These are phyloP conservation scores for Microthyrium microscopicum DNA, from an alignment of 2,329 filamentous ascomycete species.

Conservation along the genomic window DNA sequence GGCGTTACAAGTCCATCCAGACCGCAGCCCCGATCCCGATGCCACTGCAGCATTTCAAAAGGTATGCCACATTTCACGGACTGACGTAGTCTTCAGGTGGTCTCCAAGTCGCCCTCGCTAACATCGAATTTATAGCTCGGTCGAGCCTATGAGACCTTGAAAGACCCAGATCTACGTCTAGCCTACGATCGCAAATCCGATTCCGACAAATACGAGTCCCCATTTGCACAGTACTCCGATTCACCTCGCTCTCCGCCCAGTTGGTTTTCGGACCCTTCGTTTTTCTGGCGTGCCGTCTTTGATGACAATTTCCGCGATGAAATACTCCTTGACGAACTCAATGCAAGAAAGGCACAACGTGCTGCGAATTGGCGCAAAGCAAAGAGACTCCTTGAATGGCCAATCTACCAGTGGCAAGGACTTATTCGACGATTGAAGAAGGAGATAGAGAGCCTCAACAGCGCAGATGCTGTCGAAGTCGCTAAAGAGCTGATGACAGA, in stretches of 20 bases:
- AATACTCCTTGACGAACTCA: constrained; percentile 11
- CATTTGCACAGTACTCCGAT: too few species aligned
- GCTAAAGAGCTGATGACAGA: constrained; percentile 13
- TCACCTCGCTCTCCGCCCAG: too few species aligned
- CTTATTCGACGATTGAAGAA: constrained; percentile 11
- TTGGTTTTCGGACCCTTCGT: too few species aligned
- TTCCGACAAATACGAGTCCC: constrained; percentile 17
- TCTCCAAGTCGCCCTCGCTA: too few species aligned
- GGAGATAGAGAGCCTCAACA: constrained; percentile 13
- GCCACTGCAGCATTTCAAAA: constrained; percentile 20
- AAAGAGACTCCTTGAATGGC: constrained; percentile 11
- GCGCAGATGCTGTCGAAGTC: constrained; percentile 12
- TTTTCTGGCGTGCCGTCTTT: too few species aligned
- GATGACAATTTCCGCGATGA: constrained; percentile 11
- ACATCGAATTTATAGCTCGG: constrained; percentile 13
- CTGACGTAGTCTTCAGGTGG: too few species aligned
- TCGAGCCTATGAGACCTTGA: constrained; percentile 22
- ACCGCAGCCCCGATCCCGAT: constrained; percentile 16
- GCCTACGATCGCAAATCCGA: constrained; percentile 19
- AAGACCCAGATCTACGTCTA: constrained; percentile 16
- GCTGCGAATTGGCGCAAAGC: constrained; percentile 11
- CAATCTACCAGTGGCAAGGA: constrained; percentile 9
- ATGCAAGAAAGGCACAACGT: constrained; percentile 14
- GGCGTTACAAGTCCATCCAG: constrained; percentile 21
- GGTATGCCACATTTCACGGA: constrained; percentile 13